Evolutionary conservation across 2,329 filamentous ascomycete species (phyloP), one percentile per base, ranked within the genome.

Genomic region (Beauveria australis): DNA sequence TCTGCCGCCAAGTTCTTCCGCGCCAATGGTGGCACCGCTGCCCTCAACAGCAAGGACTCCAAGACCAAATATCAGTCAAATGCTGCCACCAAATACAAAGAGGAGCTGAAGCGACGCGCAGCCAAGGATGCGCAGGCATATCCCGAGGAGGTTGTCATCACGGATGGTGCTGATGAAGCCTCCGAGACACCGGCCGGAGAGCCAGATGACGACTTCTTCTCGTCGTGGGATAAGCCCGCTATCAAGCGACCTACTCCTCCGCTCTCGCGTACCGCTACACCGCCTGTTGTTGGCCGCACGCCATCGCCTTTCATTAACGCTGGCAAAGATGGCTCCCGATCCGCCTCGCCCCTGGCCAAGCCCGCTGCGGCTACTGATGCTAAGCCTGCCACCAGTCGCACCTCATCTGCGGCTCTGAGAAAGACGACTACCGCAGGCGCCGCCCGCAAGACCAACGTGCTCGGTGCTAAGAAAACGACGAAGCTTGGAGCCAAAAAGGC

Each of bases 1-100:
- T 96, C 92, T 62, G 94, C 94, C 53, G 97, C 92, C 70, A 97
- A 96, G 77, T 99, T 91, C 80, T 99, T 97, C 80, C 92, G 97
- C 77, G 88, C 91, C 68, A 94, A 99, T 73, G 94, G 94, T 65
- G 94, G 94, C 63, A 92, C 90, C 46, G 92, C 93, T 54, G 93
- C 93, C 60, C 84, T 99, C 63, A 91, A 91, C 67, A 97, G 92
- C 84, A 97, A 97, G 76, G 94, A 99, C 71, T 83, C 89, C 53
- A 97, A 97, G 79, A 92, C 91, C 61, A 99, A 99, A 79, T 99
- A 99, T 76, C 92, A 90, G 59, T 97, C 91, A 65, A 89, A 85
- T 70, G 89, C 89, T n/a, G 94, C 94, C 24, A 89, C 86, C 67
- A 97, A 97, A 77, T 99, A 99, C 78, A 99, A 99, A 80, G 93